Base-by-base conservation (phyloP, 148 eudicot species). In the Camellia granthamiana region DNA sequence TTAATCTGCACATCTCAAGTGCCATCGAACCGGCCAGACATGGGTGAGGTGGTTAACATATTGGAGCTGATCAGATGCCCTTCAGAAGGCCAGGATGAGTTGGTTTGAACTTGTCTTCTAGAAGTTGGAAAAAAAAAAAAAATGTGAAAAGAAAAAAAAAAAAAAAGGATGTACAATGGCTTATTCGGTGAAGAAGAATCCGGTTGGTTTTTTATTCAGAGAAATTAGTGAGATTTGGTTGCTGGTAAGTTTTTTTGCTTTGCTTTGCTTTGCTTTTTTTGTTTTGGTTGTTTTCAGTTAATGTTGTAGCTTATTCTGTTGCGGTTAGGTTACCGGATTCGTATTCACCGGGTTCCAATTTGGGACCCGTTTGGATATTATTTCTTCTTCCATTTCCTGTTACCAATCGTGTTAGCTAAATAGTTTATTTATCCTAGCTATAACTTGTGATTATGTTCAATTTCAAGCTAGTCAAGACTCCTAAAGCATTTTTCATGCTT, bases 1-100 rank as follows among this genome's bases (percentile, higher is more conserved):
- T 83, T 95, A 41, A 91, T 95, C 11, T 95, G 98, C 86, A 95
- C 98, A 7, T 93, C 96, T 44, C 97, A 95, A 82, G 97, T 95
- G 83, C 98, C 98, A 3, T 93, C 98, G 62, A 95, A 90, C 83
- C 78, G 98, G 69, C 98, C 98, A 1, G 97, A 91, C 54, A 95
- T 95, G 97, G 83, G 88, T 41, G 98, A 95, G 81, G 98, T 95
- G 65, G 94, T 93, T 78, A 93, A 90, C 84, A 90, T 95, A 58
- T 83, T 95, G 88, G 98, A 93, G 87, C 83, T 95, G 69, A 93
- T 95, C 81, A 84, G 95, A 69, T 90, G 93, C 55, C 96, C 97
- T 42, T 88, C 93, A 0, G 97, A 89, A 72, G 89, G 91, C 44
- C 93, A 91, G 81, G 97, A 92, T 41, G 94, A 87, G 67, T 81